phyloP scores from a whole-genome alignment of 345 rosid species.

The Populus deltoides region DNA sequence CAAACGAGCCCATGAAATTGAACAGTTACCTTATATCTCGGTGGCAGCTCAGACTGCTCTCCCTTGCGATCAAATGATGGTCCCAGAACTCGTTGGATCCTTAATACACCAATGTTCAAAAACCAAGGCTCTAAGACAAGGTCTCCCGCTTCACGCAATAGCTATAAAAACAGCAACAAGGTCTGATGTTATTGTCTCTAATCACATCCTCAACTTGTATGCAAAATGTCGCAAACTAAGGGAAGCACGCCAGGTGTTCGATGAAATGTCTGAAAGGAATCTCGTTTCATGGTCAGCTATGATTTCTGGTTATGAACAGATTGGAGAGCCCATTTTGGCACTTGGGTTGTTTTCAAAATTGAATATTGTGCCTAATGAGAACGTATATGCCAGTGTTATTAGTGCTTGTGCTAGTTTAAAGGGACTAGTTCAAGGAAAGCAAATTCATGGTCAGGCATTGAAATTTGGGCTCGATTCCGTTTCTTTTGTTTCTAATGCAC shows the following conservation, averaged over 20 bases:
- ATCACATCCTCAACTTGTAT: conserved; percentile 53
- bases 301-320: conserved; percentile 56
- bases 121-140: background rate
- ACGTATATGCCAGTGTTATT: conserved; percentile 41
- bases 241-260: conserved; percentile 49
- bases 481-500: conserved; percentile 56
- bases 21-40: background rate
- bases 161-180: background rate
- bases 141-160: background rate
- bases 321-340: conserved; percentile 34
- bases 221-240: conserved; percentile 45
- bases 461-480: conserved; percentile 39
- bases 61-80: background rate
- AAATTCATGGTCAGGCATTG: conserved; percentile 53
- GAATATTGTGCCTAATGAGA: conserved; percentile 48
- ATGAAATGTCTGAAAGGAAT: conserved; percentile 50
- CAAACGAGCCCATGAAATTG: background rate
- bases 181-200: conserved; percentile 30
- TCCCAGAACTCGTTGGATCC: background rate
- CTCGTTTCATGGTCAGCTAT: conserved; percentile 69
- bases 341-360: conserved; percentile 37
- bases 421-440: conserved; percentile 32
- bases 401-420: conserved; percentile 44
- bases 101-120: background rate
- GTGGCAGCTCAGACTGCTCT: background rate